Base-by-base conservation (phyloP, 805 yeast species). In the Cyberlindnera galapagoensis region DNA sequence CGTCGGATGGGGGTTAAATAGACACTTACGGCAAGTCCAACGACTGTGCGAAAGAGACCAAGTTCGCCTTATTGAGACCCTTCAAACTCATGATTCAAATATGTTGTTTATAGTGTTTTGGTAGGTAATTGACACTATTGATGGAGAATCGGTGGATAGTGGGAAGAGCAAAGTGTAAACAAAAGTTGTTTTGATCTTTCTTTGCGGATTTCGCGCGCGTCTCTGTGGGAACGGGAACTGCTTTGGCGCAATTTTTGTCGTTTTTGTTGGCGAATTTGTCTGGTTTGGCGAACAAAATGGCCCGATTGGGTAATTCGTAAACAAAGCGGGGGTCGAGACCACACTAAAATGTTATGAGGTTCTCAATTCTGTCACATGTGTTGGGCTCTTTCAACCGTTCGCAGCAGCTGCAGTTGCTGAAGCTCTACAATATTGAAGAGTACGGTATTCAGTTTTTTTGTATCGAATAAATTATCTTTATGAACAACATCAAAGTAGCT, bases 11-110 rank as follows among this genome's bases (percentile, higher is more conserved):
- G 15, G 24, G 42, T 42, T 23, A 36, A 48, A 17, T 36, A 26
- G 13, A 39, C 37, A 40, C 62, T 16, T 42, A 59, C 65, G 43
- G 44, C 33, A 65, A 39, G 18, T 53, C 52, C 38, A 65, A 56
- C 22, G 49, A 51, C 11, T 46, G 37, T 14, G 68, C 65, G 29
- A 65, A 44, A 13, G 51, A 52, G 34, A 56, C 53, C 31, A 65
- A 55, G 15, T 56, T 56, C 20, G 51, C 47, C 50, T 65, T 65
- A 34, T 54, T 60, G 51, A 63, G 40, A 29, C 47, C 45, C 35
- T 53, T 49, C 39, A 63, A 50, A 43, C 58, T 56, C 57, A 56
- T 54, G 26, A 21, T 30, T 17, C 30, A 19, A 13, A n/a, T 24
- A n/a, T 21, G 9, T 10, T 24, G 19, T 18, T 18, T 17, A 2